These are phyloP conservation scores for Apiospora arundinis DNA, from an alignment of 2,329 filamentous ascomycete genomes.

Conservation along the genomic window DNA sequence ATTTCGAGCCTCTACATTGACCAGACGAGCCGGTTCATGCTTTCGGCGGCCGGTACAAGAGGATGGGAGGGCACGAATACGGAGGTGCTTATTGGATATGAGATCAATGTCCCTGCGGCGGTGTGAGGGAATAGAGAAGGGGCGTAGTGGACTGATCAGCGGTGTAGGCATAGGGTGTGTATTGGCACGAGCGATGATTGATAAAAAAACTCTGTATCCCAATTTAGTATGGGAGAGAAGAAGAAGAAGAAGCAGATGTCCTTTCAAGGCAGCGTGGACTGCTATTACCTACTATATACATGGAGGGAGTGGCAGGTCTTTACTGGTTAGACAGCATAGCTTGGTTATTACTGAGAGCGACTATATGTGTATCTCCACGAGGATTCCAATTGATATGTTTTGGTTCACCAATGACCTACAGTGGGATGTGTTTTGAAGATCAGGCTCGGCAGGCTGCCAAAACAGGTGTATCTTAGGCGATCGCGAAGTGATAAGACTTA, in stretches of 20 bases:
- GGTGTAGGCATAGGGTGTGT: not conserved
- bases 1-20: slow-evolving; percentile 88
- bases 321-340: not conserved
- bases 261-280: not conserved
- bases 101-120: slow-evolving; percentile 60
- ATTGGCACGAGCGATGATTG: not conserved
- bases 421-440: no score
- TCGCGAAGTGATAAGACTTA: no score
- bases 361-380: not conserved
- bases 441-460: no score
- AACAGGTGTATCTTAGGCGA: no score
- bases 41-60: slow-evolving; percentile 88
- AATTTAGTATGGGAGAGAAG: not conserved
- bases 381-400: not conserved
- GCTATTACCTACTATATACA: not conserved
- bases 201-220: no score
- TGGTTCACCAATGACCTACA: no score
- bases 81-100: slow-evolving; percentile 92
- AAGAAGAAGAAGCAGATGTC: not conserved
- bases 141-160: no score
- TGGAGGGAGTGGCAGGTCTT: no score
- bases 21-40: slow-evolving; percentile 86
- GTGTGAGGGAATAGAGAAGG: not conserved
- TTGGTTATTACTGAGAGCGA: not conserved
- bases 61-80: slow-evolving; percentile 94